Base-by-base conservation (phyloP, 2,329 filamentous ascomycete genomes). In the Neofusicoccum kwambonambiense region DNA sequence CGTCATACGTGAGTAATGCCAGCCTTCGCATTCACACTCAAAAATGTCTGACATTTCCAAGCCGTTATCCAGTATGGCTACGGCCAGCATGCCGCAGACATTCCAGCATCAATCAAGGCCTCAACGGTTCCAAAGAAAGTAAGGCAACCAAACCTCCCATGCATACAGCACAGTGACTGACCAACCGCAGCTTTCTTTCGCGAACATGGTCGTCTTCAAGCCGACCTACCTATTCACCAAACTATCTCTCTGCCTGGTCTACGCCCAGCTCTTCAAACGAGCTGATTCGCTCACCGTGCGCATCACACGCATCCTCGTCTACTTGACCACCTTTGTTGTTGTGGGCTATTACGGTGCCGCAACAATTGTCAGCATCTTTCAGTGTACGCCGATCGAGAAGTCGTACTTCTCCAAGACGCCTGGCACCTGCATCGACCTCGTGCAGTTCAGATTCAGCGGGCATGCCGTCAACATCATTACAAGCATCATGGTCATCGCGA, bases 391-490 rank as follows among this genome's bases (percentile, higher is more conserved):
- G 4, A 34, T 58, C 22, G 12, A 44, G 22, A 58, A 58, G 39
- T 58, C 54, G 4, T 58, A 58, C n/a, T 41, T 58, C 41, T 45
- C 54, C 22, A 58, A 58, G n/a, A 58, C 54, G 17, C 15, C 54
- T 6, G 54, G 54, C 15, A 19, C 15, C 41, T 58, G 54, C 54
- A 58, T 58, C 41, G 54, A 58, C 15, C 39, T 58, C n/a, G 45
- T 41, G 27, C 41, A 44, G 9, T 58, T 58, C 54, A 39, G 54
- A 5, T 58, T 58, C 22, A 45, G 54, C 54, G 54, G 54, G 1
- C 54, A 58, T 15, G 54, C 54, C n/a, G 54, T 58, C 54, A 58
- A 58, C 41, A 58, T 58, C 54, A 45, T 45, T 22, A 58, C 54
- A 13, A 58, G 54, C 54, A 19, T 58, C 27, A 58, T 58, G 54